These are phyloP conservation scores for Aspergillus sp. DNA, from an alignment of 2,329 filamentous ascomycete genomes.

Conservation along the genomic window DNA sequence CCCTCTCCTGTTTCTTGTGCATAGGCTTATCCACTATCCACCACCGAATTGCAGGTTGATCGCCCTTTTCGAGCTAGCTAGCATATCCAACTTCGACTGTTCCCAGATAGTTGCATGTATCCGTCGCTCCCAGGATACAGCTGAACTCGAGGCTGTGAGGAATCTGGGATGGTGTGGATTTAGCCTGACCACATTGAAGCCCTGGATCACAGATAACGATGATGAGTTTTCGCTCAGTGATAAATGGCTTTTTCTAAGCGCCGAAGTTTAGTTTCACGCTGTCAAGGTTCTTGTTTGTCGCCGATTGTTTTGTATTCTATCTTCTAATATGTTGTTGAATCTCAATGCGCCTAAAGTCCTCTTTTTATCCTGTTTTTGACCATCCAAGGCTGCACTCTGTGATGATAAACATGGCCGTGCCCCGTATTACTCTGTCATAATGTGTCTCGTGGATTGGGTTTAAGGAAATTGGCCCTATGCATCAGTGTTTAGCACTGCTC, in stretches of 20 bases:
- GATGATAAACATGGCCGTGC: too few relatives aligned
- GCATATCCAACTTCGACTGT: conserved; percentile 66
- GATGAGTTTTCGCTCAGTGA: conserved; percentile 63
- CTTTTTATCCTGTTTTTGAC: too few relatives aligned
- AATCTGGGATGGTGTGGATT: conserved; percentile 94
- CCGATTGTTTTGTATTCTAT: too few relatives aligned
- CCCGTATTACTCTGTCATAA: too few relatives aligned
- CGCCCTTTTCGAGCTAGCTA: conserved; percentile 83
- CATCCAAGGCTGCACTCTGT: too few relatives aligned
- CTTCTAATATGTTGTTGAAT: too few relatives aligned
- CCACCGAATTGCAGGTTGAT: conserved; percentile 58
- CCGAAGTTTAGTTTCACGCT: conserved; percentile 62
- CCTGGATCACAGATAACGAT: conserved; percentile 56
- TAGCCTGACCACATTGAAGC: conserved; percentile 72
- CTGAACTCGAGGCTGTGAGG: conserved; percentile 63
- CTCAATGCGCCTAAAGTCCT: too few relatives aligned
- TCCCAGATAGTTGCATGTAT: conserved; percentile 74
- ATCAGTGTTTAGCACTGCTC: too few relatives aligned
- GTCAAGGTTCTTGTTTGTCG: too few relatives aligned
- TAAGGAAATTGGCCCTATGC: too few relatives aligned
- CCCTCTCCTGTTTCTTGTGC: neutral
- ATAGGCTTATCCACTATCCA: neutral
- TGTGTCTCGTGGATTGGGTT: too few relatives aligned
- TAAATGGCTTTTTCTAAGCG: conserved; percentile 80
- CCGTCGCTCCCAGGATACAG: conserved; percentile 62